Evolutionary conservation across 2,329 filamentous ascomycete genomes (phyloP).

Genomic region (Phaeosphaeriaceae sp.): DNA sequence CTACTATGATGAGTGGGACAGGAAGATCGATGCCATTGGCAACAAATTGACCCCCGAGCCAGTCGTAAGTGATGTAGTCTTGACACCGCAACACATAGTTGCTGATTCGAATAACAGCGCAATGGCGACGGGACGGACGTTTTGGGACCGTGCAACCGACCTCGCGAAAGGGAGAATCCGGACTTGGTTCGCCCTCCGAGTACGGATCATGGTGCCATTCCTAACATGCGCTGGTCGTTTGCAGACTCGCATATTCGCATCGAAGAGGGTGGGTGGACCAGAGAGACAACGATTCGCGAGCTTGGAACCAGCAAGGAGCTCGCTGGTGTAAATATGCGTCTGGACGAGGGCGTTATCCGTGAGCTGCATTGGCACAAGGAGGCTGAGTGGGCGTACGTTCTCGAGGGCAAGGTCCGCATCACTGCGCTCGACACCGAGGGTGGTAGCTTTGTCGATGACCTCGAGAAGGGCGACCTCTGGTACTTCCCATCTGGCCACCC

Average conservation of each 20-base stretch:
- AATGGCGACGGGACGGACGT: constrained; percentile 69
- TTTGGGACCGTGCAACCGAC: constrained; percentile 72
- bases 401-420: constrained; percentile 73
- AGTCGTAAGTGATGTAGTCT: constrained; percentile 38
- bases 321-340: constrained; percentile 79
- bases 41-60: constrained; percentile 70
- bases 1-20: constrained; percentile 67
- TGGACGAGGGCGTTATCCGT: constrained; percentile 74
- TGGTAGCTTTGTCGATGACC: constrained; percentile 77
- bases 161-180: constrained; percentile 72
- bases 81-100: background rate
- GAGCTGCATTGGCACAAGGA: constrained; percentile 85
- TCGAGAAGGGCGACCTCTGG: constrained; percentile 79
- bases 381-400: constrained; percentile 79
- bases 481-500: constrained; percentile 81
- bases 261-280: constrained; percentile 78
- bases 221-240: constrained; percentile 73
- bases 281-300: constrained; percentile 73
- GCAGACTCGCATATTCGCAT: constrained; percentile 56
- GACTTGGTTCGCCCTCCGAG: constrained; percentile 75
- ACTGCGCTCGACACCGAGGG: constrained; percentile 78
- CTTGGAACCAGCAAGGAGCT: constrained; percentile 72
- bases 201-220: constrained; percentile 74
- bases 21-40: constrained; percentile 66
- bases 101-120: constrained; percentile 32